phyloP scores from a whole-genome alignment of 148 eudicot species.

The Oxyria digyna region DNA sequence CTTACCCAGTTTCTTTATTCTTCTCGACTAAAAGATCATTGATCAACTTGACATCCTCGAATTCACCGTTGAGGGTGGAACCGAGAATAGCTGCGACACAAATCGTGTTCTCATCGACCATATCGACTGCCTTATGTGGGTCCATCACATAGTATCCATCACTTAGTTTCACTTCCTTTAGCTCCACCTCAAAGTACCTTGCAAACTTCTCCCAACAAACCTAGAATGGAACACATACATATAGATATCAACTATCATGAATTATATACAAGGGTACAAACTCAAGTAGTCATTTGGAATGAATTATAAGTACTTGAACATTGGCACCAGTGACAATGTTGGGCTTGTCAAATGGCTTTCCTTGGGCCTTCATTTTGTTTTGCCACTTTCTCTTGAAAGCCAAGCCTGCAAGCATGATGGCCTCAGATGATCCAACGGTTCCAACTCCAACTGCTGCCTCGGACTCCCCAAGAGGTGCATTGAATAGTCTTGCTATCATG shows the following conservation, averaged over 20 bases:
- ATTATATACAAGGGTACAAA: too few relatives aligned
- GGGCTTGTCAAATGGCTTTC: conserved; percentile 63
- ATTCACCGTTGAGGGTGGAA: conserved; percentile 65
- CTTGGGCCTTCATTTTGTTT: conserved; percentile 44
- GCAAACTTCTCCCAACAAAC: conserved; percentile 81
- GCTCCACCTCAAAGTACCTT: conserved; percentile 59
- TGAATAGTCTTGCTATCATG: conserved; percentile 59
- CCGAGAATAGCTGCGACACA: conserved; percentile 65
- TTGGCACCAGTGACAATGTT: conserved; percentile 82
- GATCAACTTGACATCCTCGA: conserved; percentile 51
- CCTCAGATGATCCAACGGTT: conserved; percentile 64
- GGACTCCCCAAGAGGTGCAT: conserved; percentile 52
- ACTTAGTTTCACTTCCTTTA: conserved; percentile 57
- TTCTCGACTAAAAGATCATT: conserved; percentile 47
- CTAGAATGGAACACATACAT: conserved; percentile 7
- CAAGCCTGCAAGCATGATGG: conserved; percentile 61
- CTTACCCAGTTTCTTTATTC: conserved; percentile 61
- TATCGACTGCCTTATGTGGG: conserved; percentile 51
- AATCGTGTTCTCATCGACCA: conserved; percentile 69
- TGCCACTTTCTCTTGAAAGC: conserved; percentile 78
- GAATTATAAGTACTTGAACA: conserved; percentile 40
- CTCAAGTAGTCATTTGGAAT: not conserved
- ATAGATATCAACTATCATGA: too few relatives aligned
- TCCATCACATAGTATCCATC: conserved; percentile 70
- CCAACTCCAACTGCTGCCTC: conserved; percentile 68